These are phyloP conservation scores for Debaryomyces singareniensis DNA, from an alignment of 1,139 yeast genomes.

Conservation along the genomic window DNA sequence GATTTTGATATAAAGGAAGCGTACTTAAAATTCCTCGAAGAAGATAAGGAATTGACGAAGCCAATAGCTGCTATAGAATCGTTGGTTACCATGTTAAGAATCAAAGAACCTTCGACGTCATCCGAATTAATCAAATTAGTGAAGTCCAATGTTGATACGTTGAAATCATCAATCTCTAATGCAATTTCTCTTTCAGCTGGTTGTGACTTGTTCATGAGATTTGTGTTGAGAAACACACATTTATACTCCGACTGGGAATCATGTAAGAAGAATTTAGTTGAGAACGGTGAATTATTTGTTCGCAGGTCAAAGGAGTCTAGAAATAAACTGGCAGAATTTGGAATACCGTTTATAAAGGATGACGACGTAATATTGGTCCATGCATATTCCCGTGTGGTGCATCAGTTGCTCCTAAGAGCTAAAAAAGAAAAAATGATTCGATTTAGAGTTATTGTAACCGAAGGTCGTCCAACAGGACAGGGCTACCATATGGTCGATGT, in stretches of 20 bases:
- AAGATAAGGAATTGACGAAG: constrained; percentile 95
- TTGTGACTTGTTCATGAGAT: constrained; percentile 92
- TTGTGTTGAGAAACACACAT: constrained; percentile 84
- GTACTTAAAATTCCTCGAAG: constrained; percentile 71
- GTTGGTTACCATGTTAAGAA: constrained; percentile 71
- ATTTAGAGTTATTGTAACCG: constrained; percentile 88
- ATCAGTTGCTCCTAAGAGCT: constrained; percentile 68
- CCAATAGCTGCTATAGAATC: constrained; percentile 98
- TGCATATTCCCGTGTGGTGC: constrained; percentile 88
- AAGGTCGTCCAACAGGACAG: constrained; percentile 80
- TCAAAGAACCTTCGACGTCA: constrained; percentile 85
- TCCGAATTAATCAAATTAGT: constrained; percentile 84
- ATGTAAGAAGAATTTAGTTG: constrained; percentile 82
- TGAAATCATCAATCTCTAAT: constrained; percentile 78
- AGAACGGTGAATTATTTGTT: constrained; percentile 88
- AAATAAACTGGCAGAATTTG: constrained; percentile 80
- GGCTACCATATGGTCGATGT: constrained; percentile 72
- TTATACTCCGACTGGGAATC: constrained; percentile 93
- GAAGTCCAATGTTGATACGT: constrained; percentile 64
- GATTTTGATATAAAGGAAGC: constrained; percentile 76
- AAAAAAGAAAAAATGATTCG: constrained; percentile 64
- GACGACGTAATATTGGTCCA: constrained; percentile 89
- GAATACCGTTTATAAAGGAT: constrained; percentile 84
- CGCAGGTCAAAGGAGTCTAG: constrained; percentile 90
- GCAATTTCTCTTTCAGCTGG: constrained; percentile 95